A percentile compares a stretch with the other conserved stretches of the same genome.
phyloP scores from a whole-genome alignment of 192 early-diverging fungal genomes.

The Piromyces sp. region DNA sequence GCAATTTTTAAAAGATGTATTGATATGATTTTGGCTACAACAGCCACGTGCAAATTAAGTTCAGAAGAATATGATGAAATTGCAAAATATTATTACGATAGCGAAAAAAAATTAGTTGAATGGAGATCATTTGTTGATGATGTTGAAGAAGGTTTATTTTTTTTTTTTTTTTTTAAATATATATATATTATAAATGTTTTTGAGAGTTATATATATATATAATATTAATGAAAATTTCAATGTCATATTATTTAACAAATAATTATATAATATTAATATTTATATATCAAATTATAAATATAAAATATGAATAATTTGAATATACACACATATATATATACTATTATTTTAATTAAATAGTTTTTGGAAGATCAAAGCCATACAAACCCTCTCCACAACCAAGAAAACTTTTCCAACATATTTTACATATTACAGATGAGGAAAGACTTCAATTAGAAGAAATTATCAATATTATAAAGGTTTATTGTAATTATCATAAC shows the following conservation, averaged over 20 bases:
- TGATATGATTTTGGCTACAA: neutral
- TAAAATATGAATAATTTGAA: too few relatives aligned
- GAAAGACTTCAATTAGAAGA: neutral
- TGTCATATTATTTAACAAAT: too few relatives aligned
- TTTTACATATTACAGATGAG: neutral
- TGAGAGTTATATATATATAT: too few relatives aligned
- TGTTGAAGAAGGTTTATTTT: neutral
- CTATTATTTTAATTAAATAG: neutral
- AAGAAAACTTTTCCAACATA: neutral
- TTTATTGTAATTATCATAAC: neutral
- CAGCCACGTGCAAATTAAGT: neutral
- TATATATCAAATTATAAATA: too few relatives aligned
- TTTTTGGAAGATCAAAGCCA: neutral
- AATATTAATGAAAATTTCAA: too few relatives aligned
- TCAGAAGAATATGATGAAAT: neutral
- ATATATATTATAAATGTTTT: too few relatives aligned
- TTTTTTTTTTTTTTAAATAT: too few relatives aligned
- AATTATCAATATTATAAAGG: neutral
- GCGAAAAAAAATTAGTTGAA: neutral
- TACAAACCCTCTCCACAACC: neutral
- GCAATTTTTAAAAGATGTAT: neutral
- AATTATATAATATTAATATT: too few relatives aligned
- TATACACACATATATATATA: too few relatives aligned
- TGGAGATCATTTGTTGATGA: neutral
- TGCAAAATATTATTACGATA: neutral